These are phyloP conservation scores for Kalaharituber pfeilii DNA, from an alignment of 2,329 filamentous ascomycete genomes.

Conservation along the genomic window DNA sequence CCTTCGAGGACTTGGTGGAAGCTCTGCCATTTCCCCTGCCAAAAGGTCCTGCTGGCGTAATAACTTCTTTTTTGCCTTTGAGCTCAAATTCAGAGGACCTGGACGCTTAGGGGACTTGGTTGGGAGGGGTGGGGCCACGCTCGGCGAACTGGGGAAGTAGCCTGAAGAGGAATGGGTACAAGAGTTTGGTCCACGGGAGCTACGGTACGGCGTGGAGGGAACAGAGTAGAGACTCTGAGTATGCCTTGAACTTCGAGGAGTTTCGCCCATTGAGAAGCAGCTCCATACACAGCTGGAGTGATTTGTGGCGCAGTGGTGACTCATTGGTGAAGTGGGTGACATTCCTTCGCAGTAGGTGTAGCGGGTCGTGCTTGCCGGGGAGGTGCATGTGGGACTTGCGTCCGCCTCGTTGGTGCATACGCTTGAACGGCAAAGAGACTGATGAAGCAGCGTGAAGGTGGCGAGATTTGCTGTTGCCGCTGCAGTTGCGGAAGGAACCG, in stretches of 20 bases:
- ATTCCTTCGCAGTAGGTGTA: conserved; percentile 1
- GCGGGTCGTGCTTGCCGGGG: background rate
- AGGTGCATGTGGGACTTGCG: background rate
- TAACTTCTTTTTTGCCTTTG: background rate
- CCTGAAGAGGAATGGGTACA: background rate
- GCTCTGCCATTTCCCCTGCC: background rate
- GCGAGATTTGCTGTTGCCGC: background rate
- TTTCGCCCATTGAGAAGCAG: background rate
- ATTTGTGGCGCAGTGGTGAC: background rate
- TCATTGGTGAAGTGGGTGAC: background rate
- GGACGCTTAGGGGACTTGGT: background rate
- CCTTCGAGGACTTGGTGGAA: background rate
- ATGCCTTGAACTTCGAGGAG: background rate
- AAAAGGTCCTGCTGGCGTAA: background rate
- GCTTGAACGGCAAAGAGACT: background rate
- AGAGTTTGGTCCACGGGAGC: background rate
- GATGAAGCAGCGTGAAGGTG: background rate
- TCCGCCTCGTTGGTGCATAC: background rate
- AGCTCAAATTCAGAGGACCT: background rate
- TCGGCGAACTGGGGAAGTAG: background rate
- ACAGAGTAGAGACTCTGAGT: background rate
- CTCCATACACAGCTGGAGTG: background rate
- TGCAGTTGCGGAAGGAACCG: background rate
- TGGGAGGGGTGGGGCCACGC: background rate
- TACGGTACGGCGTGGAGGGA: background rate